Evolutionary conservation across 148 eudicot species (phyloP).

Genomic region (Rhododendron ferrugineum): DNA sequence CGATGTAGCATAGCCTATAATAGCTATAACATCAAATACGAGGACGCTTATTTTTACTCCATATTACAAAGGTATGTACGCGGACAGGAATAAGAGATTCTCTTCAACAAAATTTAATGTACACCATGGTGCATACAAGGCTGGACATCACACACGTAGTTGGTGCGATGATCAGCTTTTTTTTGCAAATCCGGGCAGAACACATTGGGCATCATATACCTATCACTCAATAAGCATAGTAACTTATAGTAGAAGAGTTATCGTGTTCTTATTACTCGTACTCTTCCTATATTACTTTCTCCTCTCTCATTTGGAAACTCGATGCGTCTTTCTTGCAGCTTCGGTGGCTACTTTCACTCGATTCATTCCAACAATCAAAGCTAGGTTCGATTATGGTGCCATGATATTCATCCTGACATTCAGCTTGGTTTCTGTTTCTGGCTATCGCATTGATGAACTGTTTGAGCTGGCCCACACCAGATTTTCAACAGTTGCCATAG

Average conservation of each 20-base stretch:
- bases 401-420: slow-evolving; percentile 92
- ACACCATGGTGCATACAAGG: too few relatives aligned
- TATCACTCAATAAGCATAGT: too few relatives aligned
- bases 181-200: neutral
- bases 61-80: too few relatives aligned
- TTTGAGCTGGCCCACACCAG: slow-evolving; percentile 64
- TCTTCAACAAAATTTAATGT: too few relatives aligned
- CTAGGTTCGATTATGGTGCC: slow-evolving; percentile 79
- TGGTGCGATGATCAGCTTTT: neutral
- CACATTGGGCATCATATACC: neutral
- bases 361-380: slow-evolving; percentile 77
- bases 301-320: neutral
- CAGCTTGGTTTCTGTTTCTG: slow-evolving; percentile 76
- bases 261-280: neutral
- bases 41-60: too few relatives aligned
- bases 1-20: neutral
- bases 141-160: neutral
- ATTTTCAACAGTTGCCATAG: slow-evolving; percentile 62
- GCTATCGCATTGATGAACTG: slow-evolving; percentile 70
- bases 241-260: neutral
- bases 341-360: slow-evolving; percentile 68
- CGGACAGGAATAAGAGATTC: too few relatives aligned
- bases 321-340: slow-evolving; percentile 38
- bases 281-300: neutral
- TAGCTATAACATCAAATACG: neutral